phyloP scores from a whole-genome alignment of 2,329 filamentous ascomycete species.

The Fusarium humuli region DNA sequence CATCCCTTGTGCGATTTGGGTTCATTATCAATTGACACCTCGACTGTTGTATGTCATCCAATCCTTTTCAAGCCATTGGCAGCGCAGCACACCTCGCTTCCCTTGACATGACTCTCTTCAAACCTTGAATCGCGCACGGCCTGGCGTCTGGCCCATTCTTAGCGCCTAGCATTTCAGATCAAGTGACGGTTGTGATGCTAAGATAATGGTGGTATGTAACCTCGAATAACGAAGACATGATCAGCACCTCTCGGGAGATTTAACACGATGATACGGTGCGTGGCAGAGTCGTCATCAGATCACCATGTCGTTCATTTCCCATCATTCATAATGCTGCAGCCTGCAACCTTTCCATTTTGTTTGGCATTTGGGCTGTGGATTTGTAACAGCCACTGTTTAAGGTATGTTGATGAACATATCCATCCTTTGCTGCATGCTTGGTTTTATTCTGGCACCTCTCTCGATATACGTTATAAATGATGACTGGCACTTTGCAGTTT shows the following conservation, averaged over 20 bases:
- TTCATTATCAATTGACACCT: constrained; percentile 15
- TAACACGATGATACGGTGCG: constrained; percentile 2
- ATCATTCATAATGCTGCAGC: constrained; percentile 13
- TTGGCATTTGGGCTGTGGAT: not conserved
- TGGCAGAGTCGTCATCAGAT: constrained; percentile 31
- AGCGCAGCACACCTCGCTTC: constrained; percentile 20
- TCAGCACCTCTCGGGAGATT: constrained; percentile 26
- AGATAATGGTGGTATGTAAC: constrained; percentile 27
- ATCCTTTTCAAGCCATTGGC: constrained; percentile 10
- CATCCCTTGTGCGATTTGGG: not conserved
- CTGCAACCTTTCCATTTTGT: constrained; percentile 17
- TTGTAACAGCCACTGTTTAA: not conserved
- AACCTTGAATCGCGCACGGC: constrained; percentile 26
- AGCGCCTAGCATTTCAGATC: constrained; percentile 41
- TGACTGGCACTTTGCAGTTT: not conserved
- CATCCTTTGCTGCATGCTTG: not conserved
- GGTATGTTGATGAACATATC: not conserved
- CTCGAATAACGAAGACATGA: constrained; percentile 24
- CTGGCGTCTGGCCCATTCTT: constrained; percentile 23
- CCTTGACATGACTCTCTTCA: constrained; percentile 38
- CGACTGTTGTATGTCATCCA: constrained; percentile 5
- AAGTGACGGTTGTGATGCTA: constrained; percentile 38
- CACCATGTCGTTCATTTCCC: constrained; percentile 18
- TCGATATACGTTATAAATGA: not conserved
- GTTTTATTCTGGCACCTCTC: not conserved